A percentile compares a stretch with the other conserved stretches of the same genome.
These are phyloP conservation scores for Mortierella sp. DNA, from an alignment of 371 early-diverging fungal species.

Conservation along the genomic window DNA sequence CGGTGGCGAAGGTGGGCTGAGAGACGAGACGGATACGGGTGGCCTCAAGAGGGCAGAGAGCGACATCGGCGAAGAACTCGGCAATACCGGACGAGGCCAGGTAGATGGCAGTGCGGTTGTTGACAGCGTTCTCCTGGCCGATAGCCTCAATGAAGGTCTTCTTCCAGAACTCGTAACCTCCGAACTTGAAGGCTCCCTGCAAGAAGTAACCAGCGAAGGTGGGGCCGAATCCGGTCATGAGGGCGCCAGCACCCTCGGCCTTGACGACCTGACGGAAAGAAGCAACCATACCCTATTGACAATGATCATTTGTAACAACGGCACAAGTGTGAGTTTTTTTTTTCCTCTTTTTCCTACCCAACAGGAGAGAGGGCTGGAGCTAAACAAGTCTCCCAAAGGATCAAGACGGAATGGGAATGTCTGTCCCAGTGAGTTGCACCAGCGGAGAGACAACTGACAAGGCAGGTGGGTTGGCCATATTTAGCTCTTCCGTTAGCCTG, in stretches of 20 bases:
- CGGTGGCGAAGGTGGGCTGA: slow-evolving; percentile 76
- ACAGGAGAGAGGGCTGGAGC: slow-evolving; percentile 66
- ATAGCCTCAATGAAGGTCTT: slow-evolving; percentile 77
- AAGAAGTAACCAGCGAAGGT: slow-evolving; percentile 88
- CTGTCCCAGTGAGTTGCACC: no score
- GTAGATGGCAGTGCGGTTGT: slow-evolving; percentile 89
- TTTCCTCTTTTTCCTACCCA: no score
- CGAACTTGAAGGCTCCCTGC: slow-evolving; percentile 88
- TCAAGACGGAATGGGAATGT: no score
- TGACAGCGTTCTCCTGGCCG: slow-evolving; percentile 80
- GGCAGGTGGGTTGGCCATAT: no score
- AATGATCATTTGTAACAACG: no score
- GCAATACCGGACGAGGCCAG: slow-evolving; percentile 86
- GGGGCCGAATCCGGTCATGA: slow-evolving; percentile 88
- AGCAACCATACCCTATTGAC: slow-evolving; percentile 70
- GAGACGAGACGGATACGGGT: slow-evolving; percentile 84
- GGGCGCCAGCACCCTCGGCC: slow-evolving; percentile 86
- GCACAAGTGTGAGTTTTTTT: no score
- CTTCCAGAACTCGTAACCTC: slow-evolving; percentile 91
- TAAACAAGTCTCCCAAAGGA: no score
- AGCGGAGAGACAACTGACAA: no score
- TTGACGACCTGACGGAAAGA: slow-evolving; percentile 83
- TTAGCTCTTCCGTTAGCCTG: no score
- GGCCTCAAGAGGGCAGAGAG: slow-evolving; percentile 84
- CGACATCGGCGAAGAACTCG: slow-evolving; percentile 94